Evolutionary conservation across 2,329 filamentous ascomycete genomes (phyloP), one percentile per base, ranked within the genome.

Genomic region (Colletotrichum kahawae): DNA sequence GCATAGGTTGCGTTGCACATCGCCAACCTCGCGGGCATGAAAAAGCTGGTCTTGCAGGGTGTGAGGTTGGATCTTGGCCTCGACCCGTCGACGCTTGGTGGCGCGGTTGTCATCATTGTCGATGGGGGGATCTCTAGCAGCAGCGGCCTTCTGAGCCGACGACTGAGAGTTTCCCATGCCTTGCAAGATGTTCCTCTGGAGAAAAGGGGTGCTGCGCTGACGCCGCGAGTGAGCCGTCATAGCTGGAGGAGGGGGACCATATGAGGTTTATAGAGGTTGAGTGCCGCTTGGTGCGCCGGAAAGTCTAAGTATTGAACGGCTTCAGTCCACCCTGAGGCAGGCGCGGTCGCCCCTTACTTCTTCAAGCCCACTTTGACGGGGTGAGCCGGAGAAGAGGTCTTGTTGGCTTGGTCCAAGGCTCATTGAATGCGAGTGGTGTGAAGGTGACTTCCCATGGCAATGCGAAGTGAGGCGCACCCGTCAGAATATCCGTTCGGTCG

Each of bases 201-300:
- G 87, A 81, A 89, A 91, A 75, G 90, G 89, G 71, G 88, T 83
- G 78, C 84, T 86, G 83, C 87, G 87, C 82, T 85, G 85, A 79
- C 84, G 87, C 77, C 84, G 84, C 80, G 82, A 84, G 80, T 84
- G 83, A 79, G 84, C 82, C 80, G 87, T 87, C 89, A 91, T 91
- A 83, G 82, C 83, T 82, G 81, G 77, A 83, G 81, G 82, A 80
- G 81, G 78, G 78, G 81, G 80, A 81, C 69, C 69, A 72, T 73
- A 60, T 59, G 73, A 71, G 54, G 63, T 75, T 59, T 54, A 68
- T 38, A 67, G 57, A 67, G 64, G 31, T 51, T 38, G 21, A 73
- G 48, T 63, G 62, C 70, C 73, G 73, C 63, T 65, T 63, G 63
- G 38, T 51, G 57, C 59, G 59, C 69, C 69, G 67, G 48, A 64